These are phyloP conservation scores for Salix brachista DNA, from an alignment of 345 rosid species.

Conservation along the genomic window DNA sequence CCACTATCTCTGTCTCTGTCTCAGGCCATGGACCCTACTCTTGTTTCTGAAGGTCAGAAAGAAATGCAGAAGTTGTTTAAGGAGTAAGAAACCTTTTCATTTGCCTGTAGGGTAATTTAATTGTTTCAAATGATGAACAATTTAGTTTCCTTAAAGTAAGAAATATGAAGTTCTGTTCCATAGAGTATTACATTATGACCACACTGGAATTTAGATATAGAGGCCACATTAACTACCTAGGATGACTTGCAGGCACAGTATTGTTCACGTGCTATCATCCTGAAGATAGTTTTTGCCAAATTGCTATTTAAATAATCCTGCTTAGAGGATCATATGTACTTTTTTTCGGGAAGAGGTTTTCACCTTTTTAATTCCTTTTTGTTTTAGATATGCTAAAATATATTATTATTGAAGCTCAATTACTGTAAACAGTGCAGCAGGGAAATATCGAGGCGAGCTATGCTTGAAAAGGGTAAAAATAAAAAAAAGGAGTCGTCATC, in stretches of 20 bases:
- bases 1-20: constrained; percentile 1
- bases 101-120: background rate
- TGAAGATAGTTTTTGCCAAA: background rate
- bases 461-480: too few species aligned
- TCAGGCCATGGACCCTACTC: constrained; percentile 50
- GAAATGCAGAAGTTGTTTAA: constrained; percentile 61
- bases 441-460: too few species aligned
- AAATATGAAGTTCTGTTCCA: background rate
- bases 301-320: background rate
- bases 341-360: background rate
- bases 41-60: constrained; percentile 54
- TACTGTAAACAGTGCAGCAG: background rate
- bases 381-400: background rate
- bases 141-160: background rate
- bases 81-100: constrained; percentile 51
- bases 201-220: background rate
- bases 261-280: background rate
- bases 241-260: background rate
- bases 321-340: background rate
- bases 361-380: background rate
- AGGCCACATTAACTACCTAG: background rate
- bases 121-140: background rate
- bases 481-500: too few species aligned
- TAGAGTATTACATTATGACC: background rate
- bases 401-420: background rate